phyloP scores from a whole-genome alignment of 495 filamentous ascomycete species.

The Penicillium mononematosum region DNA sequence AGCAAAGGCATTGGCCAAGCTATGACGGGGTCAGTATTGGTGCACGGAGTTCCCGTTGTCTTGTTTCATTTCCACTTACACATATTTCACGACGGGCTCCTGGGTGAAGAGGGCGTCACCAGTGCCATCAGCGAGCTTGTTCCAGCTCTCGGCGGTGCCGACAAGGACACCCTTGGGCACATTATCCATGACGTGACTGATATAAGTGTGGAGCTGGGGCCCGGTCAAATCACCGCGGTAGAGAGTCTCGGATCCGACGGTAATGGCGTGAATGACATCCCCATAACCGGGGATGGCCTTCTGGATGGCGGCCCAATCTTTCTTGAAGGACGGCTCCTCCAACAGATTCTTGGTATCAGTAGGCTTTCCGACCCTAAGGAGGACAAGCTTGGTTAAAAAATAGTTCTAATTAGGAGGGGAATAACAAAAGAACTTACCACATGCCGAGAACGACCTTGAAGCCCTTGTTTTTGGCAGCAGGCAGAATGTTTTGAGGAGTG shows the following conservation, averaged over 20 bases:
- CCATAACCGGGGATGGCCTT: constrained; percentile 52
- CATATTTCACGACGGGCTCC: constrained; percentile 57
- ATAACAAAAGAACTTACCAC: constrained; percentile 54
- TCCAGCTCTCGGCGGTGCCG: constrained; percentile 81
- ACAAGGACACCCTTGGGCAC: constrained; percentile 56
- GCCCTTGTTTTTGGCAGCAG: constrained; percentile 67
- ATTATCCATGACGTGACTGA: constrained; percentile 57
- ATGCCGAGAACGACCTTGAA: constrained; percentile 76
- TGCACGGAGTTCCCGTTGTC: background rate
- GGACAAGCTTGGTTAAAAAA: constrained; percentile 9
- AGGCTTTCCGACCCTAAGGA: constrained; percentile 57
- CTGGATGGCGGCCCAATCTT: constrained; percentile 60
- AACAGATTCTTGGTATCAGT: constrained; percentile 22
- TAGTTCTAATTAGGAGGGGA: background rate
- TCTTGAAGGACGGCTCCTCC: constrained; percentile 57
- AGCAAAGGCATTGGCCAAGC: constrained; percentile 75
- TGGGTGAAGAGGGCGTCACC: constrained; percentile 61
- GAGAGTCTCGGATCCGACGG: constrained; percentile 73
- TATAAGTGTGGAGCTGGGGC: constrained; percentile 58
- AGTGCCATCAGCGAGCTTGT: constrained; percentile 73
- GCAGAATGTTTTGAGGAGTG: constrained; percentile 63
- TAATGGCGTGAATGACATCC: constrained; percentile 68
- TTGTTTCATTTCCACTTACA: constrained; percentile 40
- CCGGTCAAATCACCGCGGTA: constrained; percentile 74
- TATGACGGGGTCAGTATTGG: constrained; percentile 17